Percentiles rank a stretch among this genome's conserved stretches.
These are phyloP conservation scores for Oenanthe javanica DNA, from an alignment of 140 eudicot species.

Conservation along the genomic window DNA sequence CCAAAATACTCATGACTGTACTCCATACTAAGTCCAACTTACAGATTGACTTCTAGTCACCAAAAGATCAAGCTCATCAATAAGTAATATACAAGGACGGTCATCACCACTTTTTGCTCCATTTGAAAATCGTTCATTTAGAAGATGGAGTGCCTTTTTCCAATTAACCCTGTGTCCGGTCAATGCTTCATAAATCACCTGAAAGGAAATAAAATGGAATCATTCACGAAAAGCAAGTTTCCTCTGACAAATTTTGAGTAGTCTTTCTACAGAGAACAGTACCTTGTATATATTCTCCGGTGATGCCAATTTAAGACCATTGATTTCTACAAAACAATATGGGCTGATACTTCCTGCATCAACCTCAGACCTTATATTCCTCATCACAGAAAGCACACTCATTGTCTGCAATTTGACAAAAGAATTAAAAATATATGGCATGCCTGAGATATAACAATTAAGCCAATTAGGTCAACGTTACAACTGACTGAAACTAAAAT, in stretches of 20 bases:
- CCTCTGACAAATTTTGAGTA: not conserved
- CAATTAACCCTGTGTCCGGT: conserved; percentile 85
- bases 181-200: conserved; percentile 94
- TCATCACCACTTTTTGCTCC: conserved; percentile 53
- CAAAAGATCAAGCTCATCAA: conserved; percentile 92
- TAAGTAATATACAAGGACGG: conserved; percentile 88
- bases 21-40: conserved; percentile 10
- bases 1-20: not conserved
- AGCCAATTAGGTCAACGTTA: conserved; percentile 8
- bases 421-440: not conserved
- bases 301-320: conserved; percentile 80
- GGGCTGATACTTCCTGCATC: conserved; percentile 77
- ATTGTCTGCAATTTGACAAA: conserved; percentile 64
- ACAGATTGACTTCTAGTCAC: conserved; percentile 94
- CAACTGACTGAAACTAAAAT: not conserved
- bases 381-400: conserved; percentile 94
- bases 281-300: conserved; percentile 93
- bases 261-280: conserved; percentile 6
- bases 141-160: conserved; percentile 86
- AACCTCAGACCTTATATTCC: conserved; percentile 71
- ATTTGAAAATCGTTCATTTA: conserved; percentile 79
- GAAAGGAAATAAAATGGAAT: conserved; percentile 16
- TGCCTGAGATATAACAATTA: not conserved
- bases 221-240: not conserved
- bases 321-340: conserved; percentile 86